Evolutionary conservation across 2,329 filamentous ascomycete species (phyloP).

Genomic region (Colletotrichum falcatum): DNA sequence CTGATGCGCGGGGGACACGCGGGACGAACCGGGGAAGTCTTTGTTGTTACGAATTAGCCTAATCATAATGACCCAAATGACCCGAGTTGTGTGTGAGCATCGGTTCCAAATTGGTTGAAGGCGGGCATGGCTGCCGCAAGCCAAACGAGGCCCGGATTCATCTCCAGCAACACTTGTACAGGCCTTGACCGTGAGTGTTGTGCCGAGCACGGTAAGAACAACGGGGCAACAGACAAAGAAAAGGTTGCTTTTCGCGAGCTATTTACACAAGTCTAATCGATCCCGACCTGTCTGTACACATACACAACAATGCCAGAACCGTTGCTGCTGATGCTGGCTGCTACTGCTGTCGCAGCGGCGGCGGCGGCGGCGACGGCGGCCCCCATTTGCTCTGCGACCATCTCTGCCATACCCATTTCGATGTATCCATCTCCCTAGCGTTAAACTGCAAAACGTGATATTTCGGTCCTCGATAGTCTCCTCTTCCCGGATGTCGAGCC

Average conservation of each 20-base stretch:
- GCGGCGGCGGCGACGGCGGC: background rate
- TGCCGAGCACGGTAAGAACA: background rate
- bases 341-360: background rate
- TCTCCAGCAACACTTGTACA: background rate
- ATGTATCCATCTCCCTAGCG: slow-evolving; percentile 14
- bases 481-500: background rate
- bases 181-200: background rate
- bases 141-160: background rate
- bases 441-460: slow-evolving; percentile 24
- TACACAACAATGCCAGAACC: slow-evolving; percentile 33
- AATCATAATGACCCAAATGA: background rate
- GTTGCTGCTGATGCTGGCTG: slow-evolving; percentile 14
- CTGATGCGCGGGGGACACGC: background rate
- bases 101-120: background rate
- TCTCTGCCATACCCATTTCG: background rate
- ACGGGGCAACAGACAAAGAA: slow-evolving; percentile 32
- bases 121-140: background rate
- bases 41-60: background rate
- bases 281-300: slow-evolving; percentile 39
- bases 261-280: slow-evolving; percentile 40
- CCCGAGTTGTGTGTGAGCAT: background rate
- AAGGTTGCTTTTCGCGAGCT: slow-evolving; percentile 40
- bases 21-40: background rate
- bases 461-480: background rate
- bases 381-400: slow-evolving; percentile 18